These are phyloP conservation scores for Cucurbita pepo DNA, from an alignment of 306 rosid genomes.

Conservation along the genomic window DNA sequence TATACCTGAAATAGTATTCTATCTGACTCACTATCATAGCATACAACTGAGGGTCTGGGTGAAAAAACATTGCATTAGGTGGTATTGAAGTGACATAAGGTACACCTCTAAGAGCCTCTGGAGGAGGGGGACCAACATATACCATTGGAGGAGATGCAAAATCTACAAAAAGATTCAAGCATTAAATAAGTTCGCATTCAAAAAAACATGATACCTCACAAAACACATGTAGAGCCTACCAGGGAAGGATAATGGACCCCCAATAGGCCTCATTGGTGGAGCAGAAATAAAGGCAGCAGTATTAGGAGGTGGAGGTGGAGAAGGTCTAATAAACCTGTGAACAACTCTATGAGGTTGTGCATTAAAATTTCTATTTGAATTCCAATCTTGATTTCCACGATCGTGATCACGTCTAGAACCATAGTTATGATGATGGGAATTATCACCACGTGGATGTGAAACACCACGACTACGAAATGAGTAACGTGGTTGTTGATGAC, in stretches of 20 bases:
- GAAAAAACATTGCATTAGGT: slow-evolving; percentile 21
- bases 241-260: slow-evolving; percentile 34
- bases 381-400: slow-evolving; percentile 73
- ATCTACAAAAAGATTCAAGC: slow-evolving; percentile 26
- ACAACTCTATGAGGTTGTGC: slow-evolving; percentile 31
- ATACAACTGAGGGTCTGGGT: slow-evolving; percentile 44
- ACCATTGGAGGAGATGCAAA: slow-evolving; percentile 28
- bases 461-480: slow-evolving; percentile 47
- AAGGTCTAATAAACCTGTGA: slow-evolving; percentile 38
- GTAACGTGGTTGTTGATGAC: slow-evolving; percentile 40
- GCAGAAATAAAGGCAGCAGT: slow-evolving; percentile 34
- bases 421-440: slow-evolving; percentile 41
- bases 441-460: slow-evolving; percentile 60
- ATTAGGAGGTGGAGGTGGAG: slow-evolving; percentile 43
- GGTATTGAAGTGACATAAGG: slow-evolving; percentile 37
- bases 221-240: slow-evolving; percentile 31
- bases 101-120: slow-evolving; percentile 31
- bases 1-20: slow-evolving; percentile 86
- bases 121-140: slow-evolving; percentile 30
- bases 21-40: slow-evolving; percentile 59
- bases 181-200: slow-evolving; percentile 4
- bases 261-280: slow-evolving; percentile 32
- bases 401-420: slow-evolving; percentile 66
- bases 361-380: slow-evolving; percentile 29
- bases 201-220: neutral